Base-by-base conservation (phyloP, 192 early-diverging fungal species). In the Geranomyces variabilis region DNA sequence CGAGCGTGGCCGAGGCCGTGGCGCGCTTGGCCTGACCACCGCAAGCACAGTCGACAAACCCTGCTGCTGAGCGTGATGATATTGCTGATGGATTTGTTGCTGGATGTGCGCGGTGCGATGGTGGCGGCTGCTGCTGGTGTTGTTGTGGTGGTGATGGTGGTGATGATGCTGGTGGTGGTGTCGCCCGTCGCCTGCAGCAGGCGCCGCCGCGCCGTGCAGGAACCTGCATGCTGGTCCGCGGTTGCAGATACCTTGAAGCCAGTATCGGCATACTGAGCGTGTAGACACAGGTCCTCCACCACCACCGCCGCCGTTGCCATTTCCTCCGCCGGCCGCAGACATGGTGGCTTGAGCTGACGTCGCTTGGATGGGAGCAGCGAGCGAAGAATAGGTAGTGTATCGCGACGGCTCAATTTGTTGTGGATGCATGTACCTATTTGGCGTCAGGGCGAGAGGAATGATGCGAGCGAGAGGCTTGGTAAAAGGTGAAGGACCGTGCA, bases 181-280 rank as follows among this genome's bases (percentile, higher is more conserved):
- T 3, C 36, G 36, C 10, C 5, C 36, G 36, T 41, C 36, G 3
- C 36, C 36, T 41, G 28, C 58, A 17, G 58, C 58, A 26, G 67
- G 67, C 19, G 67, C 67, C 1, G 67, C 67, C 15, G 67, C 24
- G 26, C 69, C 69, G 45, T 70, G 69, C 19, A 70, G 58, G 28
- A 70, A 70, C n/a, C 69, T 41, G 58, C 69, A 70, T 22, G 55
- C 69, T 17, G 69, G 69, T 29, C 69, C 69, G n/a, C 69, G 55
- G 53, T 59, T 70, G 56, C 69, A 70, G 26, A 61, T 70, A 22
- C 69, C 69, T 44, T 59, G 55, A 1, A 70, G 69, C 69, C 69
- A 70, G 58, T 70, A 70, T 15, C 69, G 30, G 45, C 69, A 70
- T n/a, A 70, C 31, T 14, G 57, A 47, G n/a, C 41, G 69, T 7